Evolutionary conservation across 2,329 filamentous ascomycete genomes (phyloP), one percentile per base, ranked within the genome.

Genomic region (Pseudohalonectria lignicola): DNA sequence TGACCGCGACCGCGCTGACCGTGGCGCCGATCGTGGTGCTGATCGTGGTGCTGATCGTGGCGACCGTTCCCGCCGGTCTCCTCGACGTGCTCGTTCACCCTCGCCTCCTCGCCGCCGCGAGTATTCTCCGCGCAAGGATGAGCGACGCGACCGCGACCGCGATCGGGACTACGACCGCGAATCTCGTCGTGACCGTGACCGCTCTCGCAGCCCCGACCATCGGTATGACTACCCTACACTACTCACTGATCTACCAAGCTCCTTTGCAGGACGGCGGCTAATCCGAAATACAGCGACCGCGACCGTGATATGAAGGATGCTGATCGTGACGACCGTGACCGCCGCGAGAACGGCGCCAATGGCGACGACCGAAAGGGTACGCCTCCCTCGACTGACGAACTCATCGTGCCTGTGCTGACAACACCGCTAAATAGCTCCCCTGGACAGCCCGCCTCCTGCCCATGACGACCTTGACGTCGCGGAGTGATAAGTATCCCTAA

Each of bases 401-500:
- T 32, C 43, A 56, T 21, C 53, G 46, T 48, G 46, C 39, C 45
- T 39, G 50, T 15, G 18, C 37, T 36, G 35, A 39, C 38, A 32
- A 17, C 11, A 35, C 32, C 31, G 28, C 46, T 45, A 36, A 47
- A 50, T 39, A 51, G 39, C 40, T 21, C 41, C 26, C 43, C 69
- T 82, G 52, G 86, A 93, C 49, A 86, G 84, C 52, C 82, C 86
- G 44, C 79, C 85, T 45, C 80, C 85, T 46, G 81, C 79, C 51
- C 86, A 94, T 55, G 92, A 98, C 60, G 92, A 98, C 56, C 76
- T 96, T 57, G 92, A 98, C 61, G 88, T 92, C 55, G 90, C 88
- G 53, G 92, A 96, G 66, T 80, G 47, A 37, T 23, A 7, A 3
- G 19, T 18, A 20, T 38, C 13, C 30, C n/a, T 23, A 25, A 28